A percentile compares a stretch with the other conserved stretches of the same genome.
Conservation (phyloP, 495 filamentous ascomycete species). For the Coniosporium apollinis region DNA sequence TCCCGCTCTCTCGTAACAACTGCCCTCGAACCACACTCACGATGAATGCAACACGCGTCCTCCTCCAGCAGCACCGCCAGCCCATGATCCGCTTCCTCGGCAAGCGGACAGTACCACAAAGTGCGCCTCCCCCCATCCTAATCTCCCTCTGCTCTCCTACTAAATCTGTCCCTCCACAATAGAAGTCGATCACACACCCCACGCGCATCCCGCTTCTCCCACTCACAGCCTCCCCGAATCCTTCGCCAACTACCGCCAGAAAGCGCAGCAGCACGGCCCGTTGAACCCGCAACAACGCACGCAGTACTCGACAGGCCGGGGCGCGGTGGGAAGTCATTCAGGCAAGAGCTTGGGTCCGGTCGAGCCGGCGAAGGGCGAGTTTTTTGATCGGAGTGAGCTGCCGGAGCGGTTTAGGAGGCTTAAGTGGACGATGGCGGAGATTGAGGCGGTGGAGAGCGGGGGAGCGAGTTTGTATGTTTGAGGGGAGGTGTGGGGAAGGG, state of each 20-base stretch:
- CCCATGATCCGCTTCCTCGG: slow-evolving; percentile 78
- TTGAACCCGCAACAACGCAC: slow-evolving; percentile 38
- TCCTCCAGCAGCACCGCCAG: slow-evolving; percentile 20
- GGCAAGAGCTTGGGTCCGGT: slow-evolving; percentile 57
- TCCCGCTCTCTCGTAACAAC: no score
- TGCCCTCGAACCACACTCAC: no score
- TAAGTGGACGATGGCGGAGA: slow-evolving; percentile 61
- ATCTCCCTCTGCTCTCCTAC: not conserved
- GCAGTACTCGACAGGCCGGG: slow-evolving; percentile 26
- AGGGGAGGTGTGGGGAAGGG: slow-evolving; percentile 14
- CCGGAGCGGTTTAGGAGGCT: slow-evolving; percentile 65
- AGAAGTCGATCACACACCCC: slow-evolving; percentile 59
- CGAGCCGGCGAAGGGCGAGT: slow-evolving; percentile 50
- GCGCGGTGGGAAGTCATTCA: slow-evolving; percentile 44
- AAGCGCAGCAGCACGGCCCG: slow-evolving; percentile 88
- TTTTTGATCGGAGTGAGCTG: slow-evolving; percentile 79
- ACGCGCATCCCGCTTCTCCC: slow-evolving; percentile 51
- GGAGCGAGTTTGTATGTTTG: slow-evolving; percentile 55
- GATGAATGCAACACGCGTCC: slow-evolving; percentile 21
- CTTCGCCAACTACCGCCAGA: slow-evolving; percentile 81
- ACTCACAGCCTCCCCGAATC: slow-evolving; percentile 42
- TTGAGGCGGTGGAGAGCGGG: slow-evolving; percentile 86
- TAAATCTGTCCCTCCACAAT: slow-evolving; percentile 6
- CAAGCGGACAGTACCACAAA: slow-evolving; percentile 55
- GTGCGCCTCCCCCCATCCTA: slow-evolving; percentile 34